Base-by-base conservation (phyloP, 2,329 filamentous ascomycete genomes). In the Alternaria consortialis region DNA sequence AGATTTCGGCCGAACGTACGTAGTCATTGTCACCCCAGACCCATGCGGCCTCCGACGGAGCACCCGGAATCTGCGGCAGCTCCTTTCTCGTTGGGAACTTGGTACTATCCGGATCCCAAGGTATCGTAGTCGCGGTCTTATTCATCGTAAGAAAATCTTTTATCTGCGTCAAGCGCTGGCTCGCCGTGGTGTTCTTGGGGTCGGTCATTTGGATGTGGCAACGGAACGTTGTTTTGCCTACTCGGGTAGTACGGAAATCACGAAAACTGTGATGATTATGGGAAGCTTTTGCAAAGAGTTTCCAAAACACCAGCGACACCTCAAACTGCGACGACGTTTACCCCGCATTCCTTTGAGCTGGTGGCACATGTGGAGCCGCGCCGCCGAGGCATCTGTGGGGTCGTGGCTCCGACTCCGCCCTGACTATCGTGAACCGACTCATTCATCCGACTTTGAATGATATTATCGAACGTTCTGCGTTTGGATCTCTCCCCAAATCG, bases 21-120 rank as follows among this genome's bases (percentile, higher is more conserved):
- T 81, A 77, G 66, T 87, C 86, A 69, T 86, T 79, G 40, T 84
- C 79, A 12, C 86, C 86, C 86, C 86, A 88, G 27, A 87, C 83
- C 86, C 86, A 88, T 17, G 86, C 85, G 17, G 86, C 85, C 29
- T 81, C 84, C 17, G 84, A 78, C 0, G 86, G 86, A 2, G 85
- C 85, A 34, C 82, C 83, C 1, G 82, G 75, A 37, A 87, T 80
- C 20, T 75, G 67, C 20, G 85, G 85, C 4, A 88, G 78, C 52
- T 88, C 82, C 54, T 83, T 82, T 13, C 84, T 78, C 1, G 80
- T 81, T 0, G 86, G 86, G 53, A 88, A 86, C 15, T 74, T 81
- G 15, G 81, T 82, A 39, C 76, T 80, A 56, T 86, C 77, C 2
- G 86, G 86, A 67, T 88, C 80, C 82, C 84, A 87, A 3, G 85